A percentile compares a stretch with the other conserved stretches of the same genome.
Evolutionary conservation across 768 basidiomycete species (phyloP).

Genomic region (Lactifluus echinatus): DNA sequence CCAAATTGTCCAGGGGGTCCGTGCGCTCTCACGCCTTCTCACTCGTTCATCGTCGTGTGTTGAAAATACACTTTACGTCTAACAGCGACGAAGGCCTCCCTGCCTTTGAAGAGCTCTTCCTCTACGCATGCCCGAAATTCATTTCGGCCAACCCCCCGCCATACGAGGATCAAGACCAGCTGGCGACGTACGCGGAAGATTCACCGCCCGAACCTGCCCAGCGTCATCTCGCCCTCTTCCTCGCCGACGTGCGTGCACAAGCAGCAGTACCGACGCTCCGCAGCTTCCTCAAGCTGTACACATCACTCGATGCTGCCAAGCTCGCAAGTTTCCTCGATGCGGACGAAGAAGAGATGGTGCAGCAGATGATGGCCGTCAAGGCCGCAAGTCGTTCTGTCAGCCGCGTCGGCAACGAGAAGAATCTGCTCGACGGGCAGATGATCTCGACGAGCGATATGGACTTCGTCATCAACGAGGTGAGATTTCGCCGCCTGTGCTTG

Average conservation of each 20-base stretch:
- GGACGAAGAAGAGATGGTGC: constrained; percentile 89
- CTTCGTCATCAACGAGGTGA: constrained; percentile 88
- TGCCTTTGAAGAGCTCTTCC: constrained; percentile 87
- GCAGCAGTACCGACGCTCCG: constrained; percentile 76
- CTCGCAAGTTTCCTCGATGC: constrained; percentile 86
- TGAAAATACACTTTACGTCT: not conserved
- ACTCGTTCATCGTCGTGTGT: not conserved
- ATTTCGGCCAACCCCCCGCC: constrained; percentile 92
- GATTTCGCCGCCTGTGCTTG: not conserved
- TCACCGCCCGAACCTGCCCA: constrained; percentile 62
- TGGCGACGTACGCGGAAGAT: constrained; percentile 36
- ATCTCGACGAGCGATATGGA: constrained; percentile 90
- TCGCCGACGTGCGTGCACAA: constrained; percentile 69
- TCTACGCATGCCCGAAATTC: constrained; percentile 94
- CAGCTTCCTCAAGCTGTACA: constrained; percentile 92
- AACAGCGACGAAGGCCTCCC: constrained; percentile 60
- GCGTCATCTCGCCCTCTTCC: constrained; percentile 78
- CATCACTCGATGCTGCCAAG: constrained; percentile 85
- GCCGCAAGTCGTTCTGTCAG: constrained; percentile 72
- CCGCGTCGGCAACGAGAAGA: constrained; percentile 40
- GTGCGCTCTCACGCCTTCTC: constrained; percentile 26
- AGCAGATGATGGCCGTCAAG: constrained; percentile 97
- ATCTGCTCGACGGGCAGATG: constrained; percentile 74
- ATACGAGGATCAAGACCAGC: constrained; percentile 67
- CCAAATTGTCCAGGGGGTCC: constrained; percentile 79